Conservation (phyloP, 768 basidiomycete species). For the Suillus bovinus region DNA sequence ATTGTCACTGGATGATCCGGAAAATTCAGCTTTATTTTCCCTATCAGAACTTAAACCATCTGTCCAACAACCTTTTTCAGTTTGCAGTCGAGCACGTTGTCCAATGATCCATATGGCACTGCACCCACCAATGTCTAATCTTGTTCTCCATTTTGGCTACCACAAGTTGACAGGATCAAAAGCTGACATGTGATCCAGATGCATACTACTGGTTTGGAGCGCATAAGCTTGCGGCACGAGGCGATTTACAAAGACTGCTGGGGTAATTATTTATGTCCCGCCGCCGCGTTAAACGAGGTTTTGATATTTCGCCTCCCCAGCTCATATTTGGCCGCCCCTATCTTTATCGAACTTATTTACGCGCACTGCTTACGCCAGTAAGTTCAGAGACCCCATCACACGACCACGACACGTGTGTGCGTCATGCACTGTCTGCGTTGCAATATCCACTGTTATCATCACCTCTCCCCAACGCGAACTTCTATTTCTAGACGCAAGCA, state of each 20-base stretch:
- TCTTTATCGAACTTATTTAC: conserved; percentile 58
- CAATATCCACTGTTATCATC: conserved; percentile 66
- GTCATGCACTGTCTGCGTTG: conserved; percentile 55
- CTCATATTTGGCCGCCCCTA: conserved; percentile 61
- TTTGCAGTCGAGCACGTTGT: conserved; percentile 19
- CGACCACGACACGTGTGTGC: conserved; percentile 62
- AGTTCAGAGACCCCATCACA: conserved; percentile 52
- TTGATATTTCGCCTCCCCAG: conserved; percentile 33
- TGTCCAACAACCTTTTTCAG: not conserved
- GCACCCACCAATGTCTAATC: conserved; percentile 23
- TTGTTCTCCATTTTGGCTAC: not conserved
- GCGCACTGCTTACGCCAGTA: conserved; percentile 43
- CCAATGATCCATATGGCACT: conserved; percentile 25
- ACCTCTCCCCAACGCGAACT: conserved; percentile 54
- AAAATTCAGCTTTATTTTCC: not conserved
- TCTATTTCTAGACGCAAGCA: conserved; percentile 49
- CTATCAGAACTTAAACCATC: conserved; percentile 18
- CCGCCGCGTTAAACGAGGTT: not conserved
- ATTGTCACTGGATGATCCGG: not conserved
- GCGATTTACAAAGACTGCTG: conserved; percentile 67
- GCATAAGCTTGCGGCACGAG: conserved; percentile 67
- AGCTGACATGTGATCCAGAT: conserved; percentile 24
- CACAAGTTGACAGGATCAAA: conserved; percentile 13
- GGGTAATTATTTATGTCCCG: conserved; percentile 44
- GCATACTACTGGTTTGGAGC: conserved; percentile 57